A percentile compares a stretch with the other conserved stretches of the same genome.
phyloP scores from a whole-genome alignment of 1,284 basidiomycete species.

The Cerrena zonata region DNA sequence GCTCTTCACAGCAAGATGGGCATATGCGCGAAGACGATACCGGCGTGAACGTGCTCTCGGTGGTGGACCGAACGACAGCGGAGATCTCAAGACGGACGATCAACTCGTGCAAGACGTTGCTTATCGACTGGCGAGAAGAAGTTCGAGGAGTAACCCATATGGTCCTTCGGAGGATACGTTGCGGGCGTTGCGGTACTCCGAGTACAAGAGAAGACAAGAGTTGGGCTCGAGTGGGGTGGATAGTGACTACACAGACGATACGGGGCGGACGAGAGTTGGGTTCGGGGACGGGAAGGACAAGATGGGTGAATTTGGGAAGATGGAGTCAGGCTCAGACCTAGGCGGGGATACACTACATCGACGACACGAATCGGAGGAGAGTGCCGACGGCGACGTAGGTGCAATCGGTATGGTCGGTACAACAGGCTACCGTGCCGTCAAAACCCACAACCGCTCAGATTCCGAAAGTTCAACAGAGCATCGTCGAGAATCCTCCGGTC shows the following conservation, averaged over 20 bases:
- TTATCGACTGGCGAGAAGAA: constrained; percentile 24
- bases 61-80: constrained; percentile 14
- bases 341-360: background rate
- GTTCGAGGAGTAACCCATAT: constrained; percentile 17
- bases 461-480: background rate
- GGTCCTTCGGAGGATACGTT: constrained; percentile 29
- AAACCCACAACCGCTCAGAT: background rate
- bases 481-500: background rate
- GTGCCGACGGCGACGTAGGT: constrained; percentile 16
- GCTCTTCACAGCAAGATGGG: constrained; percentile 51
- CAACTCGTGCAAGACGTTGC: constrained; percentile 15
- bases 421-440: background rate
- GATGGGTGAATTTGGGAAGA: background rate
- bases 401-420: constrained; percentile 23
- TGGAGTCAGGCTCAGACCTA: background rate
- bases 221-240: constrained; percentile 8
- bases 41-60: constrained; percentile 11
- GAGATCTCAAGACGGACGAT: constrained; percentile 17
- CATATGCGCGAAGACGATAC: constrained; percentile 36
- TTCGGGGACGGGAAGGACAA: constrained; percentile 18
- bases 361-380: constrained; percentile 2
- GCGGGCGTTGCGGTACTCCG: constrained; percentile 24
- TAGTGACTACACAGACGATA: constrained; percentile 32
- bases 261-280: constrained; percentile 28
- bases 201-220: constrained; percentile 25